Percentiles rank a stretch among this genome's conserved stretches.
phyloP scores from a whole-genome alignment of 2,329 filamentous ascomycete genomes.

The Cercospora sp. region DNA sequence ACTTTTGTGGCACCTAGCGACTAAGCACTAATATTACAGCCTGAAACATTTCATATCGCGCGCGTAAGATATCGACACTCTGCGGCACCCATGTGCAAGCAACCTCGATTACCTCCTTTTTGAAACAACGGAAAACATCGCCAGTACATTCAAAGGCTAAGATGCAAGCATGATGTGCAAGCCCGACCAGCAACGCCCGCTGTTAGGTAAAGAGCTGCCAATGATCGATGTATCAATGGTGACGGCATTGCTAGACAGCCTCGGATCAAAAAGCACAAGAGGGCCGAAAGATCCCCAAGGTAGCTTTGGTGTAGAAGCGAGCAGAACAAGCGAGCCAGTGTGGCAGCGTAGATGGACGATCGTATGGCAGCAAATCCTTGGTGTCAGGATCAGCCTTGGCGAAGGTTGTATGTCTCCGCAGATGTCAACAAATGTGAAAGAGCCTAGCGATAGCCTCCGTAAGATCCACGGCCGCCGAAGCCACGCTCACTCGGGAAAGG shows the following conservation, averaged over 20 bases:
- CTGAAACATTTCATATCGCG: background rate
- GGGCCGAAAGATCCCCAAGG: constrained; percentile 19
- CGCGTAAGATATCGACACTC: constrained; percentile 15
- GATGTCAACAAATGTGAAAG: constrained; percentile 16
- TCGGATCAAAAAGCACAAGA: constrained; percentile 23
- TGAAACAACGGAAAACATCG: constrained; percentile 25
- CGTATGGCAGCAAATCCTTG: constrained; percentile 21
- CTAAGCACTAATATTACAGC: constrained; percentile 18
- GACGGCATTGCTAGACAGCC: constrained; percentile 23
- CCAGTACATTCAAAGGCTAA: constrained; percentile 27
- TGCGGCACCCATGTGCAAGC: constrained; percentile 9
- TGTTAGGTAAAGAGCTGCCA: constrained; percentile 24
- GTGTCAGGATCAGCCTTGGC: constrained; percentile 16
- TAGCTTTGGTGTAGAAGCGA: constrained; percentile 26
- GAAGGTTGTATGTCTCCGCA: constrained; percentile 19
- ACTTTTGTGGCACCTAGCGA: constrained; percentile 6
- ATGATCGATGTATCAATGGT: constrained; percentile 19
- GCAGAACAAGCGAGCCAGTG: constrained; percentile 27
- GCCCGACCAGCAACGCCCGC: constrained; percentile 24
- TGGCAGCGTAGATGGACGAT: constrained; percentile 27
- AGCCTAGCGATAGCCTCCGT: constrained; percentile 31
- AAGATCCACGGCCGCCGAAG: constrained; percentile 30
- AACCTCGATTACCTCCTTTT: constrained; percentile 18
- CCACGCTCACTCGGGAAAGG: constrained; percentile 19
- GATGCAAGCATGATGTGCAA: constrained; percentile 27